Conservation (phyloP, 208 protist species). For the Trypanosoma cruzi region DNA sequence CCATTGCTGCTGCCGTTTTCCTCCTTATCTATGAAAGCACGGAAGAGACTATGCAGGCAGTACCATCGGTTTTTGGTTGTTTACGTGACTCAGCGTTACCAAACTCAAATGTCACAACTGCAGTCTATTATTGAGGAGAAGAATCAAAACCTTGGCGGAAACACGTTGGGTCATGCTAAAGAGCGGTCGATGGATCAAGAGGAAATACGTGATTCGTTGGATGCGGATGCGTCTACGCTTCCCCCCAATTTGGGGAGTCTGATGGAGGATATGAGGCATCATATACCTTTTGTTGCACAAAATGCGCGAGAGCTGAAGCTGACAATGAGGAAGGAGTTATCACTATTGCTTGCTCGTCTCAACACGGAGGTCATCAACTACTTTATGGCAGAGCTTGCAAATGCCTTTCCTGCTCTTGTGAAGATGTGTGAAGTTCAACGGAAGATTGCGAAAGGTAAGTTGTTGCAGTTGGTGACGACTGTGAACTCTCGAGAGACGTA, state of each 20-base stretch:
- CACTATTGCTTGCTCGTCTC: constrained; percentile 57
- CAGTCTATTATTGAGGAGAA: constrained; percentile 23
- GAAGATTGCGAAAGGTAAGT: neutral
- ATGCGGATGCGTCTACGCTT: neutral
- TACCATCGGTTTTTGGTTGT: constrained; percentile 15
- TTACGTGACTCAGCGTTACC: constrained; percentile 15
- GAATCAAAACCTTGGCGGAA: neutral
- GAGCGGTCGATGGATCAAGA: neutral
- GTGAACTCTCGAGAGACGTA: neutral
- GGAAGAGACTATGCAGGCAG: constrained; percentile 8
- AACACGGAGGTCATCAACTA: constrained; percentile 90
- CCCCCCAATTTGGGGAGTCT: neutral
- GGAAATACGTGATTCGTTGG: neutral
- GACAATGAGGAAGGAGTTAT: constrained; percentile 53
- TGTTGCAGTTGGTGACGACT: neutral
- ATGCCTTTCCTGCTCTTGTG: constrained; percentile 15
- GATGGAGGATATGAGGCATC: constrained; percentile 9
- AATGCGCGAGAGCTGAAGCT: constrained; percentile 15
- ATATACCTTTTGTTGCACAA: constrained; percentile 29
- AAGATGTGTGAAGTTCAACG: constrained; percentile 9
- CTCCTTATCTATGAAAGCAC: neutral
- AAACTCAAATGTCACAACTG: constrained; percentile 21
- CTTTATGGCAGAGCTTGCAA: constrained; percentile 43
- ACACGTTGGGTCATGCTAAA: neutral
- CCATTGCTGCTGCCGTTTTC: neutral